Base-by-base conservation (phyloP, 2,329 filamentous ascomycete genomes). In the Mycosphaerella sp. region DNA sequence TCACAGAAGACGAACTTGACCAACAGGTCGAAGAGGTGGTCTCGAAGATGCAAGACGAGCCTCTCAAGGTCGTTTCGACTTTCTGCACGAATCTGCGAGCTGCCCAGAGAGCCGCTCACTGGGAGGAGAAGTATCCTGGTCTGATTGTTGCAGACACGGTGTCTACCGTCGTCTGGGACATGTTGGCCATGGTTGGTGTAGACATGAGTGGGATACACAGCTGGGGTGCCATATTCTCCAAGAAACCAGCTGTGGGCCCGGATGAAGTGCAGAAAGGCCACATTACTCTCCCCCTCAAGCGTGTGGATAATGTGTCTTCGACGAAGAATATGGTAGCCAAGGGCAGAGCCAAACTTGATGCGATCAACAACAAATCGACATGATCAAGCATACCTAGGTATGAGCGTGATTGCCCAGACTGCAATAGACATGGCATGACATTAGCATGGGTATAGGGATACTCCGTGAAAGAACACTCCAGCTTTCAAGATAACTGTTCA, bases 41-140 rank as follows among this genome's bases (percentile, higher is more conserved):
- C 3, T 53, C 49, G 2, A 54, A 49, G 45, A 54, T 59, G 32
- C 48, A 37, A 7, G 58, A 61, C n/a, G 63, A 62, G n/a, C 35
- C 43, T 8, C 61, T 66, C 1, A 53, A 68, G 47, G 68, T 66
- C 2, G 59, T 73, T 1, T 66, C 66, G 6, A 71, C 70, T 1
- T 73, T 74, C 56, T 75, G 72, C 59, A 75, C 71, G 12, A 75
- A 74, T 57, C 58, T 74, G 27, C 59, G 59, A 10, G 71, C 70
- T 3, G 72, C 71, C 6, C 68, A 71, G 49, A 59, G 67, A 6
- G 71, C 65, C 1, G 57, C 53, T 8, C 32, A 61, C 13, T 75
- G 72, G 73, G 73, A 75, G 55, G 39, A 47, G 10, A 45, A 61
- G 35, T 58, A 63, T 52, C 52, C 70, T 49, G 62, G 60, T 1